phyloP scores from a whole-genome alignment of 2,329 filamentous ascomycete species.

The Phaeophleospora eucalypticola region DNA sequence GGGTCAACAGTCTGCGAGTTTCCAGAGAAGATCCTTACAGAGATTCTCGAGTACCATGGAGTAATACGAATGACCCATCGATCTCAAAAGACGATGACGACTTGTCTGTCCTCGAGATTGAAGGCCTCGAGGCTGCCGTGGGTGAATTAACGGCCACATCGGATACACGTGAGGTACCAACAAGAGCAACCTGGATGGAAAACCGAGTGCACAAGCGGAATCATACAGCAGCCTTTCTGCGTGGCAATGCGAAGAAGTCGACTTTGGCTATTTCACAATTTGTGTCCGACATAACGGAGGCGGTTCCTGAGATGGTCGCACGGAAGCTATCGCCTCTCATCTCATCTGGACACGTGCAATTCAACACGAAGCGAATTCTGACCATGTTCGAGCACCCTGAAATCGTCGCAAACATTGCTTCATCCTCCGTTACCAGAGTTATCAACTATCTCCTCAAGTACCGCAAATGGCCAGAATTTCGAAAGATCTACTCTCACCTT shows the following conservation, averaged over 20 bases:
- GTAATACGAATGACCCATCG: background rate
- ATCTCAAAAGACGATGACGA: background rate
- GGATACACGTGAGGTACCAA: background rate
- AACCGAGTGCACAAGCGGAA: constrained; percentile 3
- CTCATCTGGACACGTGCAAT: too few species aligned
- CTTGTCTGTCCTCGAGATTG: background rate
- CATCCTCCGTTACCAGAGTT: constrained; percentile 16
- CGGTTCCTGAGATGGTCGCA: background rate
- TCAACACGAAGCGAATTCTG: constrained; percentile 15
- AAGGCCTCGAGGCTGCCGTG: background rate
- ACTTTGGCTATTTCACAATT: too few species aligned
- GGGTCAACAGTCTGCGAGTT: too few species aligned
- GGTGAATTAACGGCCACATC: background rate
- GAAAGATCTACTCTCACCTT: constrained; percentile 17
- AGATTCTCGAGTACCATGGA: too few species aligned
- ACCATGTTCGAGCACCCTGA: constrained; percentile 13
- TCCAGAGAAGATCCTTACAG: too few species aligned
- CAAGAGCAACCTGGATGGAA: constrained; percentile 10
- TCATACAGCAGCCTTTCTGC: too few species aligned
- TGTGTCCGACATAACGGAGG: too few species aligned
- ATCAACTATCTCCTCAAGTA: constrained; percentile 22
- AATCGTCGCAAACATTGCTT: constrained; percentile 13
- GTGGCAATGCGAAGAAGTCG: too few species aligned
- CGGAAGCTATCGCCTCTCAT: background rate
- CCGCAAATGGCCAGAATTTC: constrained; percentile 16